These are phyloP conservation scores for Plicaturopsis crispa DNA, from an alignment of 768 basidiomycete genomes.

Conservation along the genomic window DNA sequence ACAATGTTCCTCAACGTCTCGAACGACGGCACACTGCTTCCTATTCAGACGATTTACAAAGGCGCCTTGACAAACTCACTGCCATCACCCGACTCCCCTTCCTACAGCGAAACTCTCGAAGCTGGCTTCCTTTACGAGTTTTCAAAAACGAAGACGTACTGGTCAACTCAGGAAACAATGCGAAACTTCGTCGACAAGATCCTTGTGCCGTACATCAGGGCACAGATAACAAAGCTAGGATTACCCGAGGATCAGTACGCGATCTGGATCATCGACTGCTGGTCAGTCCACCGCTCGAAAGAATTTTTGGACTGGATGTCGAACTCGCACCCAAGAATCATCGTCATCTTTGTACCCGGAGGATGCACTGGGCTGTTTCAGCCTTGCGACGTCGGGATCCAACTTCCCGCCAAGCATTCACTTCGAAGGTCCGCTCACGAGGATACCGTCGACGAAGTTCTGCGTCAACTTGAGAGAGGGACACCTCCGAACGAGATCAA, in stretches of 20 bases:
- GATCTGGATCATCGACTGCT: conserved; percentile 25
- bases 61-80: conserved; percentile 19
- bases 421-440: conserved; percentile 23
- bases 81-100: conserved; percentile 10
- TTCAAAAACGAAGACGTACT: conserved; percentile 19
- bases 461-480: conserved; percentile 15
- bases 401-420: conserved; percentile 27
- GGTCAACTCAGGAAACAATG: conserved; percentile 20
- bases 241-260: conserved; percentile 14
- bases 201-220: conserved; percentile 22
- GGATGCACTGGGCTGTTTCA: conserved; percentile 23
- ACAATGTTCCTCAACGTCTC: conserved; percentile 27
- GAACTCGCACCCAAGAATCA: conserved; percentile 20
- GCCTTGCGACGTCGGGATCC: conserved; percentile 27
- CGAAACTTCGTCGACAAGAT: conserved; percentile 18
- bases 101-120: conserved; percentile 14
- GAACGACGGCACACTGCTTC: conserved; percentile 21
- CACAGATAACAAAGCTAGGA: conserved; percentile 7
- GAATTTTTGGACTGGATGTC: conserved; percentile 28
- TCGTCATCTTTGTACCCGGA: conserved; percentile 23
- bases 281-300: conserved; percentile 27
- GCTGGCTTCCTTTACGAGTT: conserved; percentile 17
- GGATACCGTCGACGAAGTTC: conserved; percentile 23
- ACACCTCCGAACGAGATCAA: conserved; percentile 7
- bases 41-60: conserved; percentile 28